phyloP scores from a whole-genome alignment of 371 early-diverging fungal species.

The Dinochytrium kinnereticum region DNA sequence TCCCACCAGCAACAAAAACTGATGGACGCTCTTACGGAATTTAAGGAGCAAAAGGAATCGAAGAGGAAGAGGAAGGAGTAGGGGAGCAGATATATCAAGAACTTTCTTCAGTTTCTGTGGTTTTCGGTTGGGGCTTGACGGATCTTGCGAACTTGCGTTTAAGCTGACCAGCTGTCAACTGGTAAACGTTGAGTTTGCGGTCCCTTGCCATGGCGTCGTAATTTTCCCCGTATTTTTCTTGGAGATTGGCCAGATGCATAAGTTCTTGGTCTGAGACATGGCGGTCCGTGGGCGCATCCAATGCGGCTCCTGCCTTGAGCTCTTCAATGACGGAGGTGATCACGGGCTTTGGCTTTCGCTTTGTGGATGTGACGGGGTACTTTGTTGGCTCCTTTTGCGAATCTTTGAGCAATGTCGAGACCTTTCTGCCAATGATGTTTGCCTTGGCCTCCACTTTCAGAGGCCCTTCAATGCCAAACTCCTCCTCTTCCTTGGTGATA shows the following conservation, averaged over 20 bases:
- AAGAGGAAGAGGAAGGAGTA: neutral
- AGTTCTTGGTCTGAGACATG: constrained; percentile 72
- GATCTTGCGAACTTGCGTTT: constrained; percentile 63
- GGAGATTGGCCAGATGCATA: constrained; percentile 65
- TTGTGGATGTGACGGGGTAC: constrained; percentile 1
- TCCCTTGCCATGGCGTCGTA: constrained; percentile 90
- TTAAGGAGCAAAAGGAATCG: neutral
- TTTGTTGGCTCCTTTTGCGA: neutral
- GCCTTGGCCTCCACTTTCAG: constrained; percentile 20
- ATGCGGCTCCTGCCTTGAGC: constrained; percentile 65
- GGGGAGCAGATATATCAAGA: too few relatives aligned
- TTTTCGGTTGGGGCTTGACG: too few relatives aligned
- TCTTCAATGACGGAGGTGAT: constrained; percentile 36
- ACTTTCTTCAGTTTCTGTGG: too few relatives aligned
- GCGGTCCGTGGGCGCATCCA: constrained; percentile 32
- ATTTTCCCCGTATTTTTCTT: constrained; percentile 80
- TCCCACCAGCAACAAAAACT: neutral
- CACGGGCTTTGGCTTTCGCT: constrained; percentile 7
- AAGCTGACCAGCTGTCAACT: constrained; percentile 79
- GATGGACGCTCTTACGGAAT: neutral
- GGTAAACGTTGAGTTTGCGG: constrained; percentile 78
- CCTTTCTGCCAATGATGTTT: constrained; percentile 26
- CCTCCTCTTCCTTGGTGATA: neutral
- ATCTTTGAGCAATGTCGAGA: neutral
- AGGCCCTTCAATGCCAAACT: constrained; percentile 20